Evolutionary conservation across 139 green algal species (phyloP), one percentile per base, ranked within the genome.

Genomic region (Protoeuglena noctilucae): DNA sequence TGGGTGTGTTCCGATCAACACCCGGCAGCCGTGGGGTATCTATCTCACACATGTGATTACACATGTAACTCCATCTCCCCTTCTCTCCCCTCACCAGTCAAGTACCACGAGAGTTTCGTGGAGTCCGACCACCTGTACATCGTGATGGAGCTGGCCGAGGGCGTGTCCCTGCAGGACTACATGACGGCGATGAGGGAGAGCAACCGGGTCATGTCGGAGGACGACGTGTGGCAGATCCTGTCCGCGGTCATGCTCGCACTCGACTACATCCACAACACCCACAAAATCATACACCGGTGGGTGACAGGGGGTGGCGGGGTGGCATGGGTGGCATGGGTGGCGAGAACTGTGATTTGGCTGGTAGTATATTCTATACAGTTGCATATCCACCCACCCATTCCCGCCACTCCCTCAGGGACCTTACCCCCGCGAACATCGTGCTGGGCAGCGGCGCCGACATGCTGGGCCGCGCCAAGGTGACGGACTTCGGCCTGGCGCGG

Each of bases 401-500:
- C n/a, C n/a, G n/a, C n/a, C n/a, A n/a, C n/a, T n/a, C n/a, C n/a
- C n/a, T n/a, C n/a, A n/a, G n/a, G 21, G 49, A 55, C 49, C 49
- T 55, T n/a, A 55, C 49, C 49, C 49, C 49, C 24, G 49, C 21
- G 49, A 55, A 55, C 49, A 55, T 55, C 49, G 27, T 52, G 21
- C 25, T 52, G 21, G 25, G 21, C 46, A 21, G 25, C 9, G 46
- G 46, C 14, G 27, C 25, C 46, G 46, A 52, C 14, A 55, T 43
- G 34, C 34, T 55, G 21, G 49, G 34, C 9, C 34, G 24, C 49
- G 49, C 29, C 23, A 55, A 39, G 49, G 29, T 55, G 24, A 55
- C 49, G 49, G 49, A 55, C 29, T 55, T 55, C 23, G 49, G 49
- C 16, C 29, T 41, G 24, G 49, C 49, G 24, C 28, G 29, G 49